Conservation (phyloP, 495 filamentous ascomycete species). For the Cercophora samala region DNA sequence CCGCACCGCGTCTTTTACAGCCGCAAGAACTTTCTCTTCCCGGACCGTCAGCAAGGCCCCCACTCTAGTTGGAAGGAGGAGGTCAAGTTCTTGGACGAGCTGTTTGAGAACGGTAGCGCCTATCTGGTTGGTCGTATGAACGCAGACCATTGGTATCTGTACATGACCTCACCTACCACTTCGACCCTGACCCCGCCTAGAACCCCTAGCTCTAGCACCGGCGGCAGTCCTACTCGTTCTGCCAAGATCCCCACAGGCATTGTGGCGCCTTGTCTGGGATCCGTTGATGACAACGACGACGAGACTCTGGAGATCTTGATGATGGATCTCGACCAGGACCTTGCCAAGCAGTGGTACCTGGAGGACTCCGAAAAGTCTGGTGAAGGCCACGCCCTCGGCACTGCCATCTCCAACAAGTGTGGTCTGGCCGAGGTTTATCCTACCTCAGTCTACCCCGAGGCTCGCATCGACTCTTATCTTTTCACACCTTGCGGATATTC, state of each 20-base stretch:
- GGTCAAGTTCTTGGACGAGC: slow-evolving; percentile 82
- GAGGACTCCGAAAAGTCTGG: slow-evolving; percentile 87
- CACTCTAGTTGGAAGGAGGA: slow-evolving; percentile 98
- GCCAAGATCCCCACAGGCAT: slow-evolving; percentile 63
- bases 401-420: slow-evolving; percentile 85
- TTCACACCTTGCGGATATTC: slow-evolving; percentile 98
- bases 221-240: slow-evolving; percentile 32
- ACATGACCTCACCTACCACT: slow-evolving; percentile 82
- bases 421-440: slow-evolving; percentile 90
- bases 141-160: slow-evolving; percentile 98
- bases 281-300: slow-evolving; percentile 52
- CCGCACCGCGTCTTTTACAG: slow-evolving; percentile 98
- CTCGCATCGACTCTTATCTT: slow-evolving; percentile 91
- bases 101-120: slow-evolving; percentile 88
- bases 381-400: slow-evolving; percentile 91
- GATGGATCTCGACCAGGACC: slow-evolving; percentile 91
- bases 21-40: slow-evolving; percentile 96
- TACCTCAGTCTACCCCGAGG: slow-evolving; percentile 80
- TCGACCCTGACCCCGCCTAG: slow-evolving; percentile 75
- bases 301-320: slow-evolving; percentile 97
- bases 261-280: slow-evolving; percentile 52
- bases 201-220: slow-evolving; percentile 54
- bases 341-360: slow-evolving; percentile 95
- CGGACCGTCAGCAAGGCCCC: slow-evolving; percentile 88
- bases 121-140: slow-evolving; percentile 99